phyloP scores from a whole-genome alignment of 2,329 filamentous ascomycete genomes.

The Pseudogymnoascus sp. region DNA sequence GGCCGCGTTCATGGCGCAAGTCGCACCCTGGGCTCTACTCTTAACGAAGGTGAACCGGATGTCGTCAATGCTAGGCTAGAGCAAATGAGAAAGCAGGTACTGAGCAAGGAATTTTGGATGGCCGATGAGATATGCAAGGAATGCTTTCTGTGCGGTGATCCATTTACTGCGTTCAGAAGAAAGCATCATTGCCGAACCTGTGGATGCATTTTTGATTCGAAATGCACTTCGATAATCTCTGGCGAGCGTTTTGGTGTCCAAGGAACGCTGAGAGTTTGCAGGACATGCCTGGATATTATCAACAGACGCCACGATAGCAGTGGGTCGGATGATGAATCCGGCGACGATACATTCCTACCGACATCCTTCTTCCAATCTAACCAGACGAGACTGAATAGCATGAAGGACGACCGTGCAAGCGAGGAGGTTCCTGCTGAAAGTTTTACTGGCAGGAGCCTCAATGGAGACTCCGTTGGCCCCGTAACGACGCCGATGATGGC shows the following conservation, averaged over 20 bases:
- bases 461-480: constrained; percentile 38
- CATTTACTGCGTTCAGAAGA: constrained; percentile 86
- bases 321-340: constrained; percentile 69
- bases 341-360: constrained; percentile 63
- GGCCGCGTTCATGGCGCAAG: constrained; percentile 37
- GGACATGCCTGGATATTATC: constrained; percentile 84
- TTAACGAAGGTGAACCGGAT: constrained; percentile 48
- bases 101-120: constrained; percentile 99
- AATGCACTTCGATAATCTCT: constrained; percentile 86
- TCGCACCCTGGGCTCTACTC: constrained; percentile 48
- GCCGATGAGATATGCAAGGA: constrained; percentile 96
- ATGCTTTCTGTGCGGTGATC: constrained; percentile 83
- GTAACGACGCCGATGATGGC: constrained; percentile 64
- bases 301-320: constrained; percentile 84
- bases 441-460: constrained; percentile 8
- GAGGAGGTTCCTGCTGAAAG: constrained; percentile 23
- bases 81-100: constrained; percentile 74
- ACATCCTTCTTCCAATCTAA: constrained; percentile 49
- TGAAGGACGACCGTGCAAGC: constrained; percentile 32
- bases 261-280: constrained; percentile 81
- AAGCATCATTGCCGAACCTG: constrained; percentile 96
- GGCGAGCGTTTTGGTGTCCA: constrained; percentile 81
- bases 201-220: constrained; percentile 97
- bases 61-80: constrained; percentile 53
- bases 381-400: constrained; percentile 36